Evolutionary conservation across 306 rosid species (phyloP), one percentile per base, ranked within the genome.

Genomic region (Adenanthera pavonina): DNA sequence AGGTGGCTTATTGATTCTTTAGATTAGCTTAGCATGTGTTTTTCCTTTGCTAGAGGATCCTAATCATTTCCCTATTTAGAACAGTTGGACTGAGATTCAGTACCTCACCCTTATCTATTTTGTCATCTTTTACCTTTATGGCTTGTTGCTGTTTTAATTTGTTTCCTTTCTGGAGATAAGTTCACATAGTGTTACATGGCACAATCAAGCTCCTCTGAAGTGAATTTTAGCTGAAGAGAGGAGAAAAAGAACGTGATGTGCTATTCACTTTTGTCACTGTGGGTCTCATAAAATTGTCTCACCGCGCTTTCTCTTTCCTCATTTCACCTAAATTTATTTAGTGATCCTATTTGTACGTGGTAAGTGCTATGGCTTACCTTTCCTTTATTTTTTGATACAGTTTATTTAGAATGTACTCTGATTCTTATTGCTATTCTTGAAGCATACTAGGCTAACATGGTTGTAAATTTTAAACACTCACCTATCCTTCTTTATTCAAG

Each of bases 1-100:
- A 78, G 88, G 75, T 75, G 84, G 75, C 86, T 53, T 83, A 73
- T 69, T 79, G 81, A 72, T 80, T 65, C 13, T 78, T 52, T 53
- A n/a, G n/a, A n/a, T n/a, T n/a, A n/a, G 4, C 4, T 38, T 38
- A 38, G 4, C 41, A 38, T 78, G 54, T 81, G 82, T 81, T 77
- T 80, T 1, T 6, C 30, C 30, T 43, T 5, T 43, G 46, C 46
- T 78, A 19, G 30, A 56, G 77, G 69, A 82, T 61, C 36, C 38
- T 19, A 75, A 69, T 66, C 44, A 77, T 46, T 36, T 72, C 56
- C 60, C 12, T 56, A 10, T 19, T 56, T 6, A 56, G 8, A 57
- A 20, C 35, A 57, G 14, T 56, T 56, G 7, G 33, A 33, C 62
- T 6, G 5, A 56, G 62, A 17, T n/a, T 72, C 71, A 6, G 65